These are phyloP conservation scores for Sungouiozyma intestinalis DNA, from an alignment of 805 yeast species.

Conservation along the genomic window DNA sequence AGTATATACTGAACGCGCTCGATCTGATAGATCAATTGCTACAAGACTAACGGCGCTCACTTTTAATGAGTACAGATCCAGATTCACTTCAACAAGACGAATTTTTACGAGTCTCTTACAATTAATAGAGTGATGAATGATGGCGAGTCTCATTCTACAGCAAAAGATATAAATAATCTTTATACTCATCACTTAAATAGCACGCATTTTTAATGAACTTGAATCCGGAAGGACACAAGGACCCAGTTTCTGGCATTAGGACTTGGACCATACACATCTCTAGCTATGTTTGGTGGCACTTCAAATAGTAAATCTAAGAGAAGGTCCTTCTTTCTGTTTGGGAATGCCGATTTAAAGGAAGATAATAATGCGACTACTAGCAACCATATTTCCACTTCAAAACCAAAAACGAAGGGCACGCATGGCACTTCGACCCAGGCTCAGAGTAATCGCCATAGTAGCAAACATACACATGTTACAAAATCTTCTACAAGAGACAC, in stretches of 20 bases:
- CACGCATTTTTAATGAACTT: background rate
- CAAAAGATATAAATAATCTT: too few species aligned
- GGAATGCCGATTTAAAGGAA: constrained; percentile 10
- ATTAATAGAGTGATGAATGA: too few species aligned
- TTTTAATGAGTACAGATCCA: too few species aligned
- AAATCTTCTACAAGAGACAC: background rate
- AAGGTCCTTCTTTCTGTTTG: constrained; percentile 16
- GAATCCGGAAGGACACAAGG: background rate
- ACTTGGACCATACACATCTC: background rate
- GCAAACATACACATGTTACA: background rate
- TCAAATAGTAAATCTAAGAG: constrained; percentile 10
- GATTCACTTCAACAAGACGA: too few species aligned
- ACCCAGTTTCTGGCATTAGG: too few species aligned
- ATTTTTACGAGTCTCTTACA: too few species aligned
- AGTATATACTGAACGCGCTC: constrained; percentile 22
- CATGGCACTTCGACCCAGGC: background rate
- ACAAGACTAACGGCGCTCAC: background rate
- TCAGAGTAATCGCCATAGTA: background rate
- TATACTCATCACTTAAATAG: background rate
- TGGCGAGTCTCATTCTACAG: too few species aligned
- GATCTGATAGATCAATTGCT: constrained; percentile 9
- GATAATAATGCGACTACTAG: background rate
- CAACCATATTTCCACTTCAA: background rate
- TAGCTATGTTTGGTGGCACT: constrained; percentile 12
- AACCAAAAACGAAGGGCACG: background rate